A percentile compares a stretch with the other conserved stretches of the same genome.
Evolutionary conservation across 768 basidiomycete genomes (phyloP).

Genomic region (Lactarius psammicola): DNA sequence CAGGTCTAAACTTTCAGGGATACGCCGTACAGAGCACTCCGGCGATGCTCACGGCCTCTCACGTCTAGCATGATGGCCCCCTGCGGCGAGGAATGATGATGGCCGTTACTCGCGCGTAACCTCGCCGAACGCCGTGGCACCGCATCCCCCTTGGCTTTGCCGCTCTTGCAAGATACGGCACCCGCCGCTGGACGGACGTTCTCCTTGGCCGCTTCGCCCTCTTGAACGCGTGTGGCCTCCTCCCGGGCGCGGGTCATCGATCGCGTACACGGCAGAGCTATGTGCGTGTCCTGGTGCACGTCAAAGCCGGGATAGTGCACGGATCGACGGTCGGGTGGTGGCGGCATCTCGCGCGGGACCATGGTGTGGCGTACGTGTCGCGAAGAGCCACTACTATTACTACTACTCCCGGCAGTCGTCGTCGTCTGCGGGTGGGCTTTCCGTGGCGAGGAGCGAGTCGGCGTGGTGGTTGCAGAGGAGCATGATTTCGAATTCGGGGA

Average conservation of each 20-base stretch:
- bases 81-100: neutral
- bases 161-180: neutral
- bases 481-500: conserved; percentile 1
- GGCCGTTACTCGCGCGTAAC: conserved; percentile 12
- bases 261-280: conserved; percentile 20
- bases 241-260: conserved; percentile 16
- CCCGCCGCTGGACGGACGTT: conserved; percentile 21
- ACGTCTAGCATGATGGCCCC: neutral
- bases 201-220: conserved; percentile 26
- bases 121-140: conserved; percentile 24
- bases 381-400: neutral
- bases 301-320: conserved; percentile 30
- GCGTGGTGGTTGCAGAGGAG: conserved; percentile 6
- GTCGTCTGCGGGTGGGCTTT: conserved; percentile 20
- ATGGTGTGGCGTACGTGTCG: conserved; percentile 13
- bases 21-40: conserved; percentile 11
- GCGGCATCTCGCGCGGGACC: conserved; percentile 25
- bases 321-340: conserved; percentile 24
- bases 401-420: neutral
- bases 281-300: conserved; percentile 29
- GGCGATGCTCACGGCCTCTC: conserved; percentile 9
- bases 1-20: conserved; percentile 12
- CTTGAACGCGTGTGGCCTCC: conserved; percentile 9
- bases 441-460: conserved; percentile 25
- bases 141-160: conserved; percentile 12